Percentiles rank a stretch among this genome's conserved stretches.
Conservation (phyloP, 306 rosid species). For the Abrus pulchellus region DNA sequence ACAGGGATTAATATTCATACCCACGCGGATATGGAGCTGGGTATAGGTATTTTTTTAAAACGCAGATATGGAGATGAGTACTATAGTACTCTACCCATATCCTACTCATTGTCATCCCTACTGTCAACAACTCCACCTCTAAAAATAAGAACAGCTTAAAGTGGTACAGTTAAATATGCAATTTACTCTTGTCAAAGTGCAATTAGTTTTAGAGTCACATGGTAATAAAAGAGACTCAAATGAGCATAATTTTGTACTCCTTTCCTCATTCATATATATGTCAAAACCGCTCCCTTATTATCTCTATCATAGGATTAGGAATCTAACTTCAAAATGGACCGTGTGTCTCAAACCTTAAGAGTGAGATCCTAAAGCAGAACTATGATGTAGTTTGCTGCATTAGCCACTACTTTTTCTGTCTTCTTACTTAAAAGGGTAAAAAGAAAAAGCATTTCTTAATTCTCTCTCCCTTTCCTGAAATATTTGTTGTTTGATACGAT, state of each 20-base stretch:
- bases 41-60: no score
- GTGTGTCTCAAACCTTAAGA: not conserved
- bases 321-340: conserved; percentile 10
- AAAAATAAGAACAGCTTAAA: not conserved
- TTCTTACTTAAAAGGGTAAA: not conserved
- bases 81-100: no score
- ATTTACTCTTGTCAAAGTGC: not conserved
- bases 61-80: no score
- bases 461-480: not conserved
- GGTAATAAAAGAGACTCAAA: not conserved
- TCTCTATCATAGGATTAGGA: conserved; percentile 25
- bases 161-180: conserved; percentile 35
- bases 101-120: no score
- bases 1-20: no score
- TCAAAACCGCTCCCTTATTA: not conserved
- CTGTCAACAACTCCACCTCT: not conserved
- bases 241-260: not conserved
- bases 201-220: not conserved
- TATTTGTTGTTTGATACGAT: not conserved
- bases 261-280: not conserved
- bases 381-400: not conserved
- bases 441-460: not conserved
- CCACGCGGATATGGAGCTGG: no score
- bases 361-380: not conserved
- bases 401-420: not conserved